Conservation (phyloP, 495 filamentous ascomycete species). For the Lasiosphaeriaceae sp. region DNA sequence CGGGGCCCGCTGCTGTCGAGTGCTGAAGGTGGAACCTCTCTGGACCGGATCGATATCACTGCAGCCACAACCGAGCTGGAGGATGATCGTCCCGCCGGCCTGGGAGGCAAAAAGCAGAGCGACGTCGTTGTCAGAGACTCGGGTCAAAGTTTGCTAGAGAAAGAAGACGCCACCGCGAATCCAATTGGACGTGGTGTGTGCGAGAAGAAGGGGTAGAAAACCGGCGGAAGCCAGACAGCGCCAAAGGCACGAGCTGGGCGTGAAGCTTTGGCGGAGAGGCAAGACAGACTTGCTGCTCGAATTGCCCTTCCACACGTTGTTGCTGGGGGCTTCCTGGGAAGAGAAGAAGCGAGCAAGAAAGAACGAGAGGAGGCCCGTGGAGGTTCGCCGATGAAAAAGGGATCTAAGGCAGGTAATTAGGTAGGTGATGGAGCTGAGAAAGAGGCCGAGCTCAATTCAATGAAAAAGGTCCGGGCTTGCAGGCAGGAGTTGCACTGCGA, state of each 20-base stretch:
- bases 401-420: constrained; percentile 7
- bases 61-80: constrained; percentile 3
- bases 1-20: neutral
- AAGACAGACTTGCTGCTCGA: constrained; percentile 17
- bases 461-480: constrained; percentile 4
- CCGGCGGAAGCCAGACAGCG: neutral
- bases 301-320: neutral
- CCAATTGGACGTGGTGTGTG: neutral
- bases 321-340: constrained; percentile 19
- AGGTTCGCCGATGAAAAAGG: neutral
- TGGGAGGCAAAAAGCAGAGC: constrained; percentile 2
- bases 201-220: neutral
- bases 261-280: constrained; percentile 3
- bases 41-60: neutral
- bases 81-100: constrained; percentile 4
- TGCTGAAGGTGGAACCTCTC: neutral
- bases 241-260: neutral
- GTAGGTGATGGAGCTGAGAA: constrained; percentile 5
- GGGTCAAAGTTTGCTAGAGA: neutral
- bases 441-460: constrained; percentile 14
- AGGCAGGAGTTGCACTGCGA: neutral
- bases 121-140: constrained; percentile 8
- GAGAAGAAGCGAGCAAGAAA: constrained; percentile 5
- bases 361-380: constrained; percentile 1
- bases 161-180: neutral